These are phyloP conservation scores for Leccinum variicolor DNA, from an alignment of 768 basidiomycete species.

Conservation along the genomic window DNA sequence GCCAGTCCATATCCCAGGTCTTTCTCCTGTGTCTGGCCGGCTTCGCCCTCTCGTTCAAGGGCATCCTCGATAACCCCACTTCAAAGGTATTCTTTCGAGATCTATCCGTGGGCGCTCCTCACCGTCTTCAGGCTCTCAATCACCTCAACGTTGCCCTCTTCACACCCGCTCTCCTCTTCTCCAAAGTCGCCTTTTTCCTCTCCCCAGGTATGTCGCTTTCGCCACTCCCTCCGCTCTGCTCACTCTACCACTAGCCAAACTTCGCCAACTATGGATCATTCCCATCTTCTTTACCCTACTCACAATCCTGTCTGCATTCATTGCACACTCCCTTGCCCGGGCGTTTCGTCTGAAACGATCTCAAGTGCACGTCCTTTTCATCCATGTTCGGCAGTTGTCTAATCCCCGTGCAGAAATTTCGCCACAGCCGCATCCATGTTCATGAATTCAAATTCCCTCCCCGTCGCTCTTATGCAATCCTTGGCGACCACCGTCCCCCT, in stretches of 20 bases:
- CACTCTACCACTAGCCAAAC: conserved; percentile 49
- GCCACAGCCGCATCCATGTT: conserved; percentile 83
- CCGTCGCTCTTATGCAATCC: conserved; percentile 91
- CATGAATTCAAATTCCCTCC: conserved; percentile 94
- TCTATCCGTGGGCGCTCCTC: neutral
- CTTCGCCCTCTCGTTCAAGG: conserved; percentile 71
- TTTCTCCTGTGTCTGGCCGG: conserved; percentile 84
- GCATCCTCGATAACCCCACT: conserved; percentile 84
- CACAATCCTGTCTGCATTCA: conserved; percentile 63
- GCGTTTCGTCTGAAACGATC: conserved; percentile 66
- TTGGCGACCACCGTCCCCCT: conserved; percentile 80
- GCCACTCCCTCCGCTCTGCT: neutral
- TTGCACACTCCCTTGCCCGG: conserved; percentile 62
- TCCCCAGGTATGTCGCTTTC: conserved; percentile 55
- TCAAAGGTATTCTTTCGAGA: conserved; percentile 59
- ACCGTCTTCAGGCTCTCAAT: conserved; percentile 59
- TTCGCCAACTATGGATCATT: conserved; percentile 80
- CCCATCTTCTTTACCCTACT: conserved; percentile 83
- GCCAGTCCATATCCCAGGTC: conserved; percentile 84
- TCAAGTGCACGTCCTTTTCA: conserved; percentile 58
- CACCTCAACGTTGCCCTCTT: conserved; percentile 86
- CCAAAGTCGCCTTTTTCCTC: conserved; percentile 92
- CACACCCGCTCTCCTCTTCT: conserved; percentile 84
- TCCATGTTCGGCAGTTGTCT: neutral
- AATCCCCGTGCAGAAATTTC: conserved; percentile 50